These are phyloP conservation scores for Escallonia herrerae DNA, from an alignment of 129 eudicot genomes.

Conservation along the genomic window DNA sequence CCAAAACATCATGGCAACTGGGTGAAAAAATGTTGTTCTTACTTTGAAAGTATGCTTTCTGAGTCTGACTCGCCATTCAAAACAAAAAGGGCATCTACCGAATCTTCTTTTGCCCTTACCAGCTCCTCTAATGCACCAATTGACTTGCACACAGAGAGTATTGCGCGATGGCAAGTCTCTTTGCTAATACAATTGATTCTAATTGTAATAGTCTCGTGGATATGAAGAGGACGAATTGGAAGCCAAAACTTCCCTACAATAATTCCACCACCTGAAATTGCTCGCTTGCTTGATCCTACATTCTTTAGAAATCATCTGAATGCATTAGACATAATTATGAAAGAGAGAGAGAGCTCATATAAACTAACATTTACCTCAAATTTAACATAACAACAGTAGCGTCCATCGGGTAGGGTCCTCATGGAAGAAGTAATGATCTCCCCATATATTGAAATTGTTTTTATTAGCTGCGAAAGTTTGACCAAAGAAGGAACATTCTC, in stretches of 20 bases:
- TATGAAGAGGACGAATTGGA: slow-evolving; percentile 15
- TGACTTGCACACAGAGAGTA: slow-evolving; percentile 25
- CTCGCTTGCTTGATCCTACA: slow-evolving; percentile 23
- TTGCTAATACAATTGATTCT: slow-evolving; percentile 20
- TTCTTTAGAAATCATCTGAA: slow-evolving; percentile 9
- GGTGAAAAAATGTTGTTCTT: not conserved
- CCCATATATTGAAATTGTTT: slow-evolving; percentile 30
- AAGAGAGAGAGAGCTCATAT: not conserved
- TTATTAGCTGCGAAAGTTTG: slow-evolving; percentile 20
- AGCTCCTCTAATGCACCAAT: slow-evolving; percentile 25
- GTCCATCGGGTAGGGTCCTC: slow-evolving; percentile 14
- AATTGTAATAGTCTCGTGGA: slow-evolving; percentile 13
- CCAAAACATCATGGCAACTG: not conserved
- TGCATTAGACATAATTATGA: slow-evolving; percentile 1
- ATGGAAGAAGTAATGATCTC: slow-evolving; percentile 23
- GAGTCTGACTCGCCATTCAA: slow-evolving; percentile 12
- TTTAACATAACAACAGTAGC: slow-evolving; percentile 20
- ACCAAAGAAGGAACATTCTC: slow-evolving; percentile 22
- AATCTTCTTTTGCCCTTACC: slow-evolving; percentile 11
- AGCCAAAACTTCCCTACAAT: not conserved
- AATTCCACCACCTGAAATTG: slow-evolving; percentile 21
- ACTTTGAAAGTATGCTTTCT: slow-evolving; percentile 20
- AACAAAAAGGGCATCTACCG: slow-evolving; percentile 25
- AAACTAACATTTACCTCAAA: slow-evolving; percentile 22
- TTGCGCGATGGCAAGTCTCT: slow-evolving; percentile 9